Evolutionary conservation across 2,329 filamentous ascomycete species (phyloP), one percentile per base, ranked within the genome.

Genomic region (Tolypocladium amazonense): DNA sequence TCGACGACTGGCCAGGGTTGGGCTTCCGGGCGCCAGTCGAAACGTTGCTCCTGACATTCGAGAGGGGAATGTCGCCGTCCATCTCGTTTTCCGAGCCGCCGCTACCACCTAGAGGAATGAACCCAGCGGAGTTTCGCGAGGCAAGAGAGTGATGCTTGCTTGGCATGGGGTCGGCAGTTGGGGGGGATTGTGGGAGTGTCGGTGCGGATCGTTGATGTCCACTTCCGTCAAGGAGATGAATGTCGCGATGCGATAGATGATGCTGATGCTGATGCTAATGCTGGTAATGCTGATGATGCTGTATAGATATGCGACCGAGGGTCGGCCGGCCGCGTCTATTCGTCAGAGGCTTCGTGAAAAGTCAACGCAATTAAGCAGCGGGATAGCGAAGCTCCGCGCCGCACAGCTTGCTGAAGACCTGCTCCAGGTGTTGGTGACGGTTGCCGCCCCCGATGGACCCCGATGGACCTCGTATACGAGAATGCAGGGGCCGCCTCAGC

Each of bases 1-100:
- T 71, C 54, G 68, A 68, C 59, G 73, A 72, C 59, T 68, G 70
- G 61, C 68, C 65, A 58, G 70, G 64, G 43, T 72, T 74, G 30
- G 73, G 69, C 69, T 78, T 81, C 62, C 81, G 75, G 58, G 79
- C 78, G 52, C 85, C 83, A 3, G 78, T 78, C 64, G 79, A 83
- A 62, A 76, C 77, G 65, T 77, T 79, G 70, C 81, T 86, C 68
- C 75, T 77, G 64, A 88, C 79, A 54, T 76, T 73, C 18, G 77
- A 77, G 60, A 87, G 78, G 25, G 82, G 82, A 55, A 86, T 86
- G 57, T 77, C 80, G 38, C 74, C 67, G 59, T 68, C 65, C 71
- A 74, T 74, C 39, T 72, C 72, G 69, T 65, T 63, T 60, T 64
- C 64, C 37, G 65, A 64, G 43, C 65, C 65, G 62, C 68, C 68